phyloP scores from a whole-genome alignment of 768 basidiomycete genomes.

The Lactarius akahatsu region DNA sequence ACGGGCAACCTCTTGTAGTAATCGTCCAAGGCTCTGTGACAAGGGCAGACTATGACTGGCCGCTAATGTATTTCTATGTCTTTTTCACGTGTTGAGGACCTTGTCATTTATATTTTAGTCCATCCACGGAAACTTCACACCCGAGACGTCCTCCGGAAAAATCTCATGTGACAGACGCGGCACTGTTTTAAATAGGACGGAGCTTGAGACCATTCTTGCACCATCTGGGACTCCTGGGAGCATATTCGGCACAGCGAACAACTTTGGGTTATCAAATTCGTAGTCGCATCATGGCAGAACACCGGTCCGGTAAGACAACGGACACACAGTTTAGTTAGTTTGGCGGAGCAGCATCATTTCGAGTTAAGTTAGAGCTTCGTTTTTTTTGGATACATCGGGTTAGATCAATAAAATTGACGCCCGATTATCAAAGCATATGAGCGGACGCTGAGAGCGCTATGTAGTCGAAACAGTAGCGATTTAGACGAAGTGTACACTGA shows the following conservation, averaged over 20 bases:
- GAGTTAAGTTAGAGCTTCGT: neutral
- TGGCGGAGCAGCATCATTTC: neutral
- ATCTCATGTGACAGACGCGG: too few species aligned
- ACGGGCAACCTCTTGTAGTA: too few species aligned
- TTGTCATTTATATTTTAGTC: too few species aligned
- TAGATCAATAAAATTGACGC: neutral
- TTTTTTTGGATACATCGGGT: too few species aligned
- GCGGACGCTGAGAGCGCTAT: neutral
- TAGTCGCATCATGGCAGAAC: neutral
- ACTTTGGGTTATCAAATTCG: neutral
- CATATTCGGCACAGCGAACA: neutral
- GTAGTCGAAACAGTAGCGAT: too few species aligned
- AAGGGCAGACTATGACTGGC: too few species aligned
- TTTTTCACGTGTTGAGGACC: too few species aligned
- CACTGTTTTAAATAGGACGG: too few species aligned
- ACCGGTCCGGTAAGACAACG: neutral
- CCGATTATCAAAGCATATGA: neutral
- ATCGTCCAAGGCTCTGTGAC: too few species aligned
- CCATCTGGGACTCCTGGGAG: neutral
- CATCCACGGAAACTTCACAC: too few species aligned
- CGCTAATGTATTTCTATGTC: too few species aligned
- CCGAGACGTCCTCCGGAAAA: too few species aligned
- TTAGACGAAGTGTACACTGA: neutral
- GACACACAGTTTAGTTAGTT: neutral
- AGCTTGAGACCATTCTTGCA: neutral